Percentiles rank a stretch among this genome's conserved stretches.
These are phyloP conservation scores for Talaromyces sp. DNA, from an alignment of 2,329 filamentous ascomycete genomes.

Conservation along the genomic window DNA sequence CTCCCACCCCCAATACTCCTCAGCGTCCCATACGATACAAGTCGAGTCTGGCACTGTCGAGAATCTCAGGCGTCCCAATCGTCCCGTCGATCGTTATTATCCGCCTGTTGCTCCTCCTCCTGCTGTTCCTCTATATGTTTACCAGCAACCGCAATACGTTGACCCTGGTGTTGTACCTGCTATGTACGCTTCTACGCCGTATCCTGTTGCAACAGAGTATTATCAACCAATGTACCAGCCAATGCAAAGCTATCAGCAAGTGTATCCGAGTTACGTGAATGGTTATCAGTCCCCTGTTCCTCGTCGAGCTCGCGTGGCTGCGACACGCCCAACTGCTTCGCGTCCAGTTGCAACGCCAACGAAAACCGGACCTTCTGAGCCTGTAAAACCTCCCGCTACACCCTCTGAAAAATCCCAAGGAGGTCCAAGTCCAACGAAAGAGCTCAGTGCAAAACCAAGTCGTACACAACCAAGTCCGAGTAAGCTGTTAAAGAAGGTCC, in stretches of 20 bases:
- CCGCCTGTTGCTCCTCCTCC: background rate
- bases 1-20: background rate
- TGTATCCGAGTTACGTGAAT: constrained; percentile 5
- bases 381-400: background rate
- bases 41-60: background rate
- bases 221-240: constrained; percentile 12
- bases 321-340: background rate
- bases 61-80: constrained; percentile 7
- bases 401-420: background rate
- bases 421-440: background rate
- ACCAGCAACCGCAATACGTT: background rate
- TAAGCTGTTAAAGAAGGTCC: background rate
- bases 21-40: background rate
- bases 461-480: background rate
- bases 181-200: background rate
- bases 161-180: background rate
- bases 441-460: background rate
- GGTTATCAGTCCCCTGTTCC: background rate
- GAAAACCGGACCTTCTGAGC: background rate
- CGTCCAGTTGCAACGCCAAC: background rate
- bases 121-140: background rate
- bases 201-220: constrained; percentile 1
- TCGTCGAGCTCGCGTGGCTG: background rate
- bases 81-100: constrained; percentile 14
- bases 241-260: constrained; percentile 1